Evolutionary conservation across 495 filamentous ascomycete species (phyloP), one percentile per base, ranked within the genome.

Genomic region (Penicilliopsis zonata): DNA sequence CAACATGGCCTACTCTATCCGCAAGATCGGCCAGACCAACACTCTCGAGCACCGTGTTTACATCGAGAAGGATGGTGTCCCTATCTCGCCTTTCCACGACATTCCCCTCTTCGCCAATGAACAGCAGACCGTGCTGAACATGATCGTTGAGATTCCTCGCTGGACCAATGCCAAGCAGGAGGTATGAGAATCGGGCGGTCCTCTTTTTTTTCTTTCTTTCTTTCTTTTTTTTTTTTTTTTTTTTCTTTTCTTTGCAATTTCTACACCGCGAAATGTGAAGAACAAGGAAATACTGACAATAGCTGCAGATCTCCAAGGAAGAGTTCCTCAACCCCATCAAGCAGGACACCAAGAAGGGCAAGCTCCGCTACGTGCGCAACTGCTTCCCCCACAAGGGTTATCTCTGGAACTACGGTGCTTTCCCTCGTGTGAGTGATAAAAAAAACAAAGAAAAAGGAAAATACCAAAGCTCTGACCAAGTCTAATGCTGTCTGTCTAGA

Each of bases 91-190:
- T 41, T 99, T 95, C 76, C 92, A 99, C 74, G 92, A 99, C 48
- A 83, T 99, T 37, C 92, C 92, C 24, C 80, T 99, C 49, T 96
- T 82, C 46, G 90, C 92, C 73, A 93, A 99, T 55, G 63, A 78
- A 53, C 77, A 92, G 67, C 71, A 93, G 70, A 92, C 78, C 46
- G 59, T 99, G 49, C 72, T 96, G 49, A 99, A 99, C 76, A 99
- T 99, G 92, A 63, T 99, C 31, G 92, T 96, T 40, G 92, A 96
- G 76, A 94, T 96, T 50, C 92, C 92, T 27, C 76, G 92, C 63
- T 99, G 92, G 92, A 94, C 87, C 57, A 99, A 99, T 67, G 92
- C 80, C 46, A 99, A 99, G 78, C 78, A 86, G 61, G 90, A 98
- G 81, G 88, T 92, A 67, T 20, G 30, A 16, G 26, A 66, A 47